Conservation (phyloP, 306 rosid species). For the Oxytropis ochrocephala region DNA sequence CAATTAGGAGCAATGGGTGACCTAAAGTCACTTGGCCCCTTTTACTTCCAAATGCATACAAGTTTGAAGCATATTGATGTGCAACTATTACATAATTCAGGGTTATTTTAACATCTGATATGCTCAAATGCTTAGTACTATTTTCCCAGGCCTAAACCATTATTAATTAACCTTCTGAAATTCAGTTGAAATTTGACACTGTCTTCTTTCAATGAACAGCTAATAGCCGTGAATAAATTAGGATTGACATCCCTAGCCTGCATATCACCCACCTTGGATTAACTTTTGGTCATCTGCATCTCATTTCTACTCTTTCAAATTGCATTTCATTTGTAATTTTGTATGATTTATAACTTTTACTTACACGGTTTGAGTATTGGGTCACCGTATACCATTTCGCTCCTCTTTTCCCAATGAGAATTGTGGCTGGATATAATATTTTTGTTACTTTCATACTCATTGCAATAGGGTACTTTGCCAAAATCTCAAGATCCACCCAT, state of each 20-base stretch:
- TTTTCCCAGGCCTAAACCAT: not conserved
- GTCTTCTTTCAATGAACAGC: not conserved
- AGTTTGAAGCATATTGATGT: not conserved
- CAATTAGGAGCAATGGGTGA: constrained; percentile 4
- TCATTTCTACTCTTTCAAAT: not conserved
- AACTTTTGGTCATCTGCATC: not conserved
- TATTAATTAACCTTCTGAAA: not conserved
- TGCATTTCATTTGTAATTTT: not conserved
- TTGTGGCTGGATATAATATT: not conserved
- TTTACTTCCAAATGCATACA: not conserved
- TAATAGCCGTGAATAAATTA: not conserved
- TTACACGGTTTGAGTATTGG: not conserved
- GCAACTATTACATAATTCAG: not conserved
- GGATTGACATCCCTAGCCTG: not conserved
- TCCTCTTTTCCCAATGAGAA: not conserved
- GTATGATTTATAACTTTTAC: not conserved
- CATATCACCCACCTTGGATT: not conserved
- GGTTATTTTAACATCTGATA: not conserved
- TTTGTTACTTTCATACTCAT: constrained; percentile 2
- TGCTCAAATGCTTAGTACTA: not conserved
- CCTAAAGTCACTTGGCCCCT: not conserved
- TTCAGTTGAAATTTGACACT: not conserved
- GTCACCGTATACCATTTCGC: not conserved
- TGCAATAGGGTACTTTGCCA: constrained; percentile 50
- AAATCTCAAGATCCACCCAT: constrained; percentile 47